Percentiles rank a stretch among this genome's conserved stretches.
These are phyloP conservation scores for Moricandia moricandioides DNA, from an alignment of 345 rosid species.

Conservation along the genomic window DNA sequence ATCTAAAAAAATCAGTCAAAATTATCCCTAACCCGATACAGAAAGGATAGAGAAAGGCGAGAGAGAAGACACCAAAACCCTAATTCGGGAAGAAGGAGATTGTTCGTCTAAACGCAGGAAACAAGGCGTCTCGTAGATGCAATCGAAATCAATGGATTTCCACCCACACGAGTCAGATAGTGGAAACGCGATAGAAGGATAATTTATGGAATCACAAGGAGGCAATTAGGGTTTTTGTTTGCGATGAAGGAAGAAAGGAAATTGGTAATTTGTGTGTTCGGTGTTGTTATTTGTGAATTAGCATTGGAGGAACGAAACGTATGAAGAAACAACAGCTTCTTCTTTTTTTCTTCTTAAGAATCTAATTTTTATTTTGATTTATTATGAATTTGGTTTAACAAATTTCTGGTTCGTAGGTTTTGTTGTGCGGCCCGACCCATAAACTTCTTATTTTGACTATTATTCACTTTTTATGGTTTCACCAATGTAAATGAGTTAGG, in stretches of 20 bases:
- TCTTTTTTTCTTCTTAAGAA: background rate
- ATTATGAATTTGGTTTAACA: background rate
- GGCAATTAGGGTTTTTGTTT: slow-evolving; percentile 55
- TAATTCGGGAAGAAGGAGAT: slow-evolving; percentile 14
- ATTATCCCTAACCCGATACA: background rate
- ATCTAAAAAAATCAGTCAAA: slow-evolving; percentile 6
- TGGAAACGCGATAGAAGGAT: slow-evolving; percentile 2
- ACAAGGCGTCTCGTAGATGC: slow-evolving; percentile 16
- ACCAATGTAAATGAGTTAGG: no score
- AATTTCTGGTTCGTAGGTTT: no score
- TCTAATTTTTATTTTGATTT: background rate
- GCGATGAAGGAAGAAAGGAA: slow-evolving; percentile 29
- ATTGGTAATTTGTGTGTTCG: slow-evolving; percentile 1
- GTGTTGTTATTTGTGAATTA: slow-evolving; percentile 38
- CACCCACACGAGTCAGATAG: background rate
- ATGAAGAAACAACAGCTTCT: slow-evolving; percentile 35
- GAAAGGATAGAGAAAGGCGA: background rate
- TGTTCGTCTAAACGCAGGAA: slow-evolving; percentile 9
- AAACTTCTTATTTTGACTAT: no score
- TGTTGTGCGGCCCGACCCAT: no score
- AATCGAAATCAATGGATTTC: slow-evolving; percentile 37
- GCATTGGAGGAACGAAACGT: slow-evolving; percentile 50
- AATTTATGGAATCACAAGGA: slow-evolving; percentile 4
- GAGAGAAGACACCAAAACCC: slow-evolving; percentile 21
- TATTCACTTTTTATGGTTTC: no score